Conservation (phyloP, 78 protist species). For the Thecamonas trahens region DNA sequence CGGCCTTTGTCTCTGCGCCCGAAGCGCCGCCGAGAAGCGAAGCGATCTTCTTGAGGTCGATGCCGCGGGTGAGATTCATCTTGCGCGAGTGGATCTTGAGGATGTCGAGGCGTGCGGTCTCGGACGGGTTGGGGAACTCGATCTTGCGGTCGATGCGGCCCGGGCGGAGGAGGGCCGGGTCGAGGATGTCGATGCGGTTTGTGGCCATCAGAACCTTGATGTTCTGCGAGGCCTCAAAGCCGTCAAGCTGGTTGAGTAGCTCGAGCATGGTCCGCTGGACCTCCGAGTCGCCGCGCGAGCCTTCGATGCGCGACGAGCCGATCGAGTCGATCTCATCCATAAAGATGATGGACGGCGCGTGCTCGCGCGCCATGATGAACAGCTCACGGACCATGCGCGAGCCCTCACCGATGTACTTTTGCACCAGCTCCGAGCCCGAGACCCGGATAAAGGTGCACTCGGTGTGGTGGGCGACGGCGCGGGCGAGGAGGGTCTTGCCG, state of each 20-base stretch:
- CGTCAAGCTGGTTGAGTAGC: slow-evolving; percentile 99
- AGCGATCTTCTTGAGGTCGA: slow-evolving; percentile 87
- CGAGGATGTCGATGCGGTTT: slow-evolving; percentile 99
- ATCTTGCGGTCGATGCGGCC: slow-evolving; percentile 99
- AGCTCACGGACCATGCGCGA: slow-evolving; percentile 99
- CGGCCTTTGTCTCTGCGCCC: slow-evolving; percentile 98
- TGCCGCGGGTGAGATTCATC: slow-evolving; percentile 97
- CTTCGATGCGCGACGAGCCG: slow-evolving; percentile 46
- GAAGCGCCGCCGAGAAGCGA: slow-evolving; percentile 84
- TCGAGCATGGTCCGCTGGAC: slow-evolving; percentile 99
- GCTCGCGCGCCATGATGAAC: slow-evolving; percentile 98
- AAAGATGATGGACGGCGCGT: slow-evolving; percentile 98
- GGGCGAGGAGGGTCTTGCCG: slow-evolving; percentile 98
- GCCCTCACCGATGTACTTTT: slow-evolving; percentile 99
- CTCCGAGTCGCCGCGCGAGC: slow-evolving; percentile 64
- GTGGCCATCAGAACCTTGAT: slow-evolving; percentile 99
- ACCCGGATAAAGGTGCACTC: slow-evolving; percentile 98
- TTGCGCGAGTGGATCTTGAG: slow-evolving; percentile 95
- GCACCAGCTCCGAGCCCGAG: slow-evolving; percentile 97
- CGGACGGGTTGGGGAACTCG: slow-evolving; percentile 92
- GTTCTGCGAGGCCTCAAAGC: slow-evolving; percentile 95
- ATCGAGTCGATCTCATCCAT: slow-evolving; percentile 99
- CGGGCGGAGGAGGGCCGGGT: slow-evolving; percentile 97
- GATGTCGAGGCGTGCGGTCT: slow-evolving; percentile 91
- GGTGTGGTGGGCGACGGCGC: slow-evolving; percentile 99